Evolutionary conservation across 306 rosid genomes (phyloP).

Genomic region (Argentina anserina): DNA sequence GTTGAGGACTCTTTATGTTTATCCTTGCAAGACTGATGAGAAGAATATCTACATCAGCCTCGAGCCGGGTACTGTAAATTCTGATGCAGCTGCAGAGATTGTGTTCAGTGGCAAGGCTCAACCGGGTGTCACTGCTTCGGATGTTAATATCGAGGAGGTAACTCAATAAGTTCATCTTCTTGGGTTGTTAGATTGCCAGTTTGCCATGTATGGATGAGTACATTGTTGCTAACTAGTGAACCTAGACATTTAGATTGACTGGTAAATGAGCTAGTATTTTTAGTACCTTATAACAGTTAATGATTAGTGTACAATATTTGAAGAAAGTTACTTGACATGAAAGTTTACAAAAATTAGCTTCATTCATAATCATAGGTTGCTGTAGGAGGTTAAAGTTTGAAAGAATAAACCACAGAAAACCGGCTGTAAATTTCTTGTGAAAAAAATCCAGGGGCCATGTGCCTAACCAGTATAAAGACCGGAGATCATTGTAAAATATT

Average conservation of each 20-base stretch:
- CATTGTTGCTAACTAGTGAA: neutral
- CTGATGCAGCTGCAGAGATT: constrained; percentile 74
- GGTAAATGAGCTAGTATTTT: neutral
- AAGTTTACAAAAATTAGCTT: neutral
- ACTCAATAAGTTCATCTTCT: neutral
- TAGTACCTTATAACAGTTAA: neutral
- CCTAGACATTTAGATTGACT: neutral
- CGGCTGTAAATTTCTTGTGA: neutral
- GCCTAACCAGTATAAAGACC: neutral
- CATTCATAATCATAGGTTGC: neutral
- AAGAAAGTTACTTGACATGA: neutral
- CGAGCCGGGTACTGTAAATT: constrained; percentile 22
- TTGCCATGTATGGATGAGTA: neutral
- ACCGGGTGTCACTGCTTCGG: constrained; percentile 73
- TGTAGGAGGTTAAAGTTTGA: neutral
- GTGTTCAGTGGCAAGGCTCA: constrained; percentile 89
- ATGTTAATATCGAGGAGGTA: constrained; percentile 94
- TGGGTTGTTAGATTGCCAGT: neutral
- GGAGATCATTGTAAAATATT: neutral
- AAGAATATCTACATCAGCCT: constrained; percentile 75
- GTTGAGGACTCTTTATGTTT: constrained; percentile 60
- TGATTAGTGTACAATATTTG: neutral
- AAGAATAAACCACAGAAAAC: neutral
- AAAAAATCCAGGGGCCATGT: neutral
- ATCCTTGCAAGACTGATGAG: constrained; percentile 75